These are phyloP conservation scores for Aspergillus piperis DNA, from an alignment of 2,329 filamentous ascomycete genomes.

Conservation along the genomic window DNA sequence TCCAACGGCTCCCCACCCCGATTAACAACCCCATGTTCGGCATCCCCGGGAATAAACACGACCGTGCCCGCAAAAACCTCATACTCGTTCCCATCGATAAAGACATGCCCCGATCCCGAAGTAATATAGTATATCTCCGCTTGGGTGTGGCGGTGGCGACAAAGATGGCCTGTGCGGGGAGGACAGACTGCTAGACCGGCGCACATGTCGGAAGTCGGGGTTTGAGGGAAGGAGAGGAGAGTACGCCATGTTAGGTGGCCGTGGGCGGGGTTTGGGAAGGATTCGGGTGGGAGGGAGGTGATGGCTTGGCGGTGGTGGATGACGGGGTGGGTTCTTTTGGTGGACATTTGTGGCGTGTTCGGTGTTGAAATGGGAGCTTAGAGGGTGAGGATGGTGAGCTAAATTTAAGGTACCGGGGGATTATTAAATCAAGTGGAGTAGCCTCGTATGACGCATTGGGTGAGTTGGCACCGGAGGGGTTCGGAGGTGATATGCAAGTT, in stretches of 20 bases:
- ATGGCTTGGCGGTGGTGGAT: neutral
- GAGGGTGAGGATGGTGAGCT: accelerated
- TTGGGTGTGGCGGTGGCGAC: slow-evolving; percentile 44
- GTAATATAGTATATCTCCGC: slow-evolving; percentile 48
- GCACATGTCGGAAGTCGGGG: slow-evolving; percentile 38
- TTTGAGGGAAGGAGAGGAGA: slow-evolving; percentile 38
- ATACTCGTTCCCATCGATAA: slow-evolving; percentile 39
- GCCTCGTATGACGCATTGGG: too few relatives aligned
- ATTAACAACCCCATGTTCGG: slow-evolving; percentile 46
- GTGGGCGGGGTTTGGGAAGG: slow-evolving; percentile 15
- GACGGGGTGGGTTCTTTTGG: neutral
- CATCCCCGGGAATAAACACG: slow-evolving; percentile 47
- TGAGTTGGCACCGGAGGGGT: too few relatives aligned
- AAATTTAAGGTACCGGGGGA: too few relatives aligned
- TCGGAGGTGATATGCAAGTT: too few relatives aligned
- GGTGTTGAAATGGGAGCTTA: too few relatives aligned
- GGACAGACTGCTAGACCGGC: slow-evolving; percentile 42
- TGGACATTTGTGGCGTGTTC: too few relatives aligned
- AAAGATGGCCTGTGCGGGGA: slow-evolving; percentile 36
- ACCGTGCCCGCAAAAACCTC: slow-evolving; percentile 31
- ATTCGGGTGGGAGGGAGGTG: slow-evolving; percentile 13
- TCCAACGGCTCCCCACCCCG: slow-evolving; percentile 29
- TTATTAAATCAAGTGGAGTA: too few relatives aligned
- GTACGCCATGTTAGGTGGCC: slow-evolving; percentile 43
- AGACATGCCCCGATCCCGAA: slow-evolving; percentile 40